A percentile compares a stretch with the other conserved stretches of the same genome.
phyloP scores from a whole-genome alignment of 345 rosid genomes.

The Erysimum cheiranthoides region DNA sequence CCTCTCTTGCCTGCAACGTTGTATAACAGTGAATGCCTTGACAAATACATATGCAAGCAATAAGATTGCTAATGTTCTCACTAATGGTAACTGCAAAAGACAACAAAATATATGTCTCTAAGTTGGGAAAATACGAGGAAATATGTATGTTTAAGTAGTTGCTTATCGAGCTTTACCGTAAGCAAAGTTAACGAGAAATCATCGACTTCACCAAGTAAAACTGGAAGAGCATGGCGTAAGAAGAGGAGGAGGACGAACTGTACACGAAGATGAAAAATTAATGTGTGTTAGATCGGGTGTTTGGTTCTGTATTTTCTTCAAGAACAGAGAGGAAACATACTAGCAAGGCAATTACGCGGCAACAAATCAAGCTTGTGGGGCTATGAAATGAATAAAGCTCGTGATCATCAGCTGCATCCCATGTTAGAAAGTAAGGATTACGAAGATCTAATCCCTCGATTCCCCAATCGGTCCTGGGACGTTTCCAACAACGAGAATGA shows the following conservation, averaged over 20 bases:
- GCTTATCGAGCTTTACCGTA: constrained; percentile 52
- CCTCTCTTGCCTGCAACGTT: constrained; percentile 52
- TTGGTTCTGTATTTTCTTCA: neutral
- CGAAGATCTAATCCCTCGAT: constrained; percentile 58
- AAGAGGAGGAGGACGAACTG: constrained; percentile 79
- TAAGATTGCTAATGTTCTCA: constrained; percentile 70
- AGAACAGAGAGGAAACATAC: constrained; percentile 49
- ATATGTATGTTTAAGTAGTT: neutral
- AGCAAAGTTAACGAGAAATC: constrained; percentile 64
- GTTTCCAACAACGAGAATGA: neutral
- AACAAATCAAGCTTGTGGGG: constrained; percentile 69
- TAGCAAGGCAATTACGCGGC: constrained; percentile 67
- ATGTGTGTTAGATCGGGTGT: neutral
- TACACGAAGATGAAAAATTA: constrained; percentile 21
- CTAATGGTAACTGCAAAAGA: constrained; percentile 55
- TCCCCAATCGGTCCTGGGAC: constrained; percentile 68
- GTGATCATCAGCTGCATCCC: constrained; percentile 55
- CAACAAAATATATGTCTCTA: neutral
- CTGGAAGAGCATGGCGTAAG: constrained; percentile 72
- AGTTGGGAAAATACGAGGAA: neutral
- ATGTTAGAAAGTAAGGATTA: constrained; percentile 53
- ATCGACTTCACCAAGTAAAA: constrained; percentile 57
- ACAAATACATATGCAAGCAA: constrained; percentile 64
- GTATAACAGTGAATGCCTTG: constrained; percentile 56
- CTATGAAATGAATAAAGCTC: constrained; percentile 57